Evolutionary conservation across 1,284 basidiomycete genomes (phyloP).

Genomic region (Cryptococcus deneoformans): DNA sequence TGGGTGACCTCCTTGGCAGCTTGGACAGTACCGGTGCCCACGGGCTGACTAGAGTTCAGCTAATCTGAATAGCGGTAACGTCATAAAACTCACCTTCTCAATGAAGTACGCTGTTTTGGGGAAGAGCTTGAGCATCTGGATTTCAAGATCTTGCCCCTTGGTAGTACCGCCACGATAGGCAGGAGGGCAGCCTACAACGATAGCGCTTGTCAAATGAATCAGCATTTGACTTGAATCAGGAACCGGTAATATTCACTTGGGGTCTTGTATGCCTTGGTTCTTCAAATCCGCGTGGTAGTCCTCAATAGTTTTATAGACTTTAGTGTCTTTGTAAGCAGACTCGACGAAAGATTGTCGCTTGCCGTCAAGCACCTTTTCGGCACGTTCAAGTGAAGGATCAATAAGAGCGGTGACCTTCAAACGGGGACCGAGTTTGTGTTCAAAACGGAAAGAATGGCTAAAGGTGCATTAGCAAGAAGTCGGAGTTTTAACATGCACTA

Average conservation of each 20-base stretch:
- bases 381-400: constrained; percentile 83
- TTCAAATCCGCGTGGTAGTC: constrained; percentile 73
- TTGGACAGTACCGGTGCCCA: constrained; percentile 72
- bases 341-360: constrained; percentile 94
- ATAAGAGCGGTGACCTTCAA: constrained; percentile 94
- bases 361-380: constrained; percentile 73
- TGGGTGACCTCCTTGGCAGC: constrained; percentile 63
- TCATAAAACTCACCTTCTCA: constrained; percentile 60
- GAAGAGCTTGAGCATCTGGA: constrained; percentile 84
- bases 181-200: constrained; percentile 89
- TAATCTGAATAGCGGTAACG: background rate
- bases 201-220: constrained; percentile 53
- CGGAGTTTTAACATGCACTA: background rate
- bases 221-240: background rate
- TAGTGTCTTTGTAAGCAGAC: constrained; percentile 88
- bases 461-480: constrained; percentile 26
- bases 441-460: constrained; percentile 94
- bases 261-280: constrained; percentile 45
- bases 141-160: constrained; percentile 81
- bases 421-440: constrained; percentile 92
- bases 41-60: constrained; percentile 54
- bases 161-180: constrained; percentile 82
- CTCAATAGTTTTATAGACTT: constrained; percentile 81
- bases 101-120: constrained; percentile 89
- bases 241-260: constrained; percentile 46